Percentiles rank a stretch among this genome's conserved stretches.
These are phyloP conservation scores for Nitzschia palea DNA, from an alignment of 108 stramenopile species.

Conservation along the genomic window DNA sequence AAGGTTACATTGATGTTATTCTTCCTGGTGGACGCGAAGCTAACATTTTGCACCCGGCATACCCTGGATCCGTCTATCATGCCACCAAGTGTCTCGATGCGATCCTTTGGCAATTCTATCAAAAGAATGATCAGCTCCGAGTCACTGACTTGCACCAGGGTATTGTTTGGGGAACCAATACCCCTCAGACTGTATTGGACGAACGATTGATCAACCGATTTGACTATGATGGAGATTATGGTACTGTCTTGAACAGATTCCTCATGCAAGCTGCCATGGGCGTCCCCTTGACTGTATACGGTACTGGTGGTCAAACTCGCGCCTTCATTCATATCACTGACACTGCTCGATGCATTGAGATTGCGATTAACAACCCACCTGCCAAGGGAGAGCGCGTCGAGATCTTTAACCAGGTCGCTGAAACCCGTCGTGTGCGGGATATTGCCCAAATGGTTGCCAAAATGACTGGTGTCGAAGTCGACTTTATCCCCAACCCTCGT, in stretches of 20 bases:
- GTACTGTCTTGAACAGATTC: constrained; percentile 97
- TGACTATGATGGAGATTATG: constrained; percentile 99
- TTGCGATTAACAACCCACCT: constrained; percentile 97
- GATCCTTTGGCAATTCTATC: constrained; percentile 96
- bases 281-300: constrained; percentile 97
- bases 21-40: constrained; percentile 89
- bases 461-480: constrained; percentile 90
- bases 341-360: constrained; percentile 95
- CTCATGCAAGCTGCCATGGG: constrained; percentile 98
- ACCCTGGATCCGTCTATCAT: constrained; percentile 96
- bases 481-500: constrained; percentile 94
- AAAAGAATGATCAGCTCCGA: constrained; percentile 95
- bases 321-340: constrained; percentile 98
- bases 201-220: constrained; percentile 96
- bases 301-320: constrained; percentile 97
- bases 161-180: constrained; percentile 99
- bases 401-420: constrained; percentile 98
- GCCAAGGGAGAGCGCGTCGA: constrained; percentile 86
- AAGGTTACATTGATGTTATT: constrained; percentile 98
- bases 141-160: constrained; percentile 98
- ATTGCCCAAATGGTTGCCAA: constrained; percentile 90
- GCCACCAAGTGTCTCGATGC: constrained; percentile 98
- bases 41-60: constrained; percentile 97
- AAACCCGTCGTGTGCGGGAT: constrained; percentile 96
- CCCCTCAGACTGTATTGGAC: constrained; percentile 93